Evolutionary conservation across 1,284 basidiomycete genomes (phyloP), one percentile per base, ranked within the genome.

Genomic region (Cryptococcus sp.): DNA sequence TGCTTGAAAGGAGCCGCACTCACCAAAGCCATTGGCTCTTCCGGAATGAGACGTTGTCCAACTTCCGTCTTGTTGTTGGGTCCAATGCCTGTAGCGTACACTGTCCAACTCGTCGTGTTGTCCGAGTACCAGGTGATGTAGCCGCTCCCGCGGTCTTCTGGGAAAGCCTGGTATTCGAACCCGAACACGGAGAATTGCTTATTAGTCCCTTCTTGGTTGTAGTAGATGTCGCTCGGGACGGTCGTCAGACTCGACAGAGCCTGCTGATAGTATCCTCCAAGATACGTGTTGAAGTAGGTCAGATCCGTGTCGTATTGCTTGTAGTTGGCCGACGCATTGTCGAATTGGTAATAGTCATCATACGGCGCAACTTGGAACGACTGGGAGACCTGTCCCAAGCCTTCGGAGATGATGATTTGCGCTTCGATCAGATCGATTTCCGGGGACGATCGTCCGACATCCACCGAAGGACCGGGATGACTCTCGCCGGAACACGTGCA

Each of bases 231-330:
- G 49, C 81, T 79, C 64, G 90, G 90, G 50, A 84, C 50, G 27
- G 52, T 59, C 79, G 53, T 79, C 63, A 61, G 79, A 81, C 65
- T 83, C 3, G 88, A 89, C 22, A 88, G 72, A 23, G 89, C 88
- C 77, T 95, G 88, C 77, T 95, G 92, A 72, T 83, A 90, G 16
- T 79, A 71, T 39, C 87, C 88, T 22, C 92, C 92, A 51, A 82
- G 84, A 77, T 93, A 94, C 3, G 78, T 60, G 77, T 93, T 93
- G 67, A 82, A 83, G 58, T 88, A 79, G 1, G 84, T 83, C n/a
- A 86, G 83, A 30, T 79, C 54, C 3, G 61, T 50, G 50, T 79
- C 69, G 62, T 70, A 72, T 8, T 55, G 58, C 7, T 61, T 52
- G 25, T 42, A 62, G 13, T 47, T 80, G 3, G 83, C 75, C 5